Percentiles rank a stretch among this genome's conserved stretches.
These are phyloP conservation scores for Cutaneotrichosporon sp. DNA, from an alignment of 1,284 basidiomycete species.

Conservation along the genomic window DNA sequence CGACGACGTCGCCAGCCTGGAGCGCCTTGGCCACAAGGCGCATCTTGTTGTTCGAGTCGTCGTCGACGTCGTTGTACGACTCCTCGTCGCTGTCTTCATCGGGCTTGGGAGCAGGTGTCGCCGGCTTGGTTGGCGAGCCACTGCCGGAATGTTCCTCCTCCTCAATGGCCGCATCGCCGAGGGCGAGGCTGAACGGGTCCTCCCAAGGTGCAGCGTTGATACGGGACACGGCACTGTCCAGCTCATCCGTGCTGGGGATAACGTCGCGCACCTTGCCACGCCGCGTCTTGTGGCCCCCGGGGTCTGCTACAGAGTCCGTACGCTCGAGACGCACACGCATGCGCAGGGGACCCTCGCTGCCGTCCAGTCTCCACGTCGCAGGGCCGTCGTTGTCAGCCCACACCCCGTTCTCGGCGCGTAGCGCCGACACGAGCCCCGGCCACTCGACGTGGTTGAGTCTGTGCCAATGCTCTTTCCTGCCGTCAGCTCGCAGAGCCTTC, in stretches of 20 bases:
- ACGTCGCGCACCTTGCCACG: slow-evolving; percentile 51
- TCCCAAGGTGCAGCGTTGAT: slow-evolving; percentile 72
- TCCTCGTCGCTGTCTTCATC: slow-evolving; percentile 20
- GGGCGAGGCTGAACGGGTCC: slow-evolving; percentile 67
- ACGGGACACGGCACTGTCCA: slow-evolving; percentile 58
- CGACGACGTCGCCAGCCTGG: slow-evolving; percentile 83
- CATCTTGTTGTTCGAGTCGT: slow-evolving; percentile 63
- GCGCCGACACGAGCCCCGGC: slow-evolving; percentile 38
- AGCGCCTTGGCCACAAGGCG: slow-evolving; percentile 53
- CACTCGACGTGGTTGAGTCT: slow-evolving; percentile 44
- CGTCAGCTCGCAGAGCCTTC: not conserved
- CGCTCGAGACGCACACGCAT: slow-evolving; percentile 51
- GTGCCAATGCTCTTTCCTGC: slow-evolving; percentile 44
- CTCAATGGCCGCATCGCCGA: slow-evolving; percentile 58
- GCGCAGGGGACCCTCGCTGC: slow-evolving; percentile 80
- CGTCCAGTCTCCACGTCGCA: slow-evolving; percentile 69
- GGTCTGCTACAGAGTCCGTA: slow-evolving; percentile 15
- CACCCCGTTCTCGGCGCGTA: slow-evolving; percentile 62
- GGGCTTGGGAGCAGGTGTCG: not conserved
- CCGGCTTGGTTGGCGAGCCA: not conserved
- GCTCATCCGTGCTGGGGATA: slow-evolving; percentile 59
- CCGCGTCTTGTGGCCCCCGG: slow-evolving; percentile 9
- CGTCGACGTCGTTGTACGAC: slow-evolving; percentile 35
- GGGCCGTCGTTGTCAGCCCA: slow-evolving; percentile 58
- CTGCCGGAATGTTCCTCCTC: slow-evolving; percentile 53